These are phyloP conservation scores for Candida vaughaniae DNA, from an alignment of 805 yeast genomes.

Conservation along the genomic window DNA sequence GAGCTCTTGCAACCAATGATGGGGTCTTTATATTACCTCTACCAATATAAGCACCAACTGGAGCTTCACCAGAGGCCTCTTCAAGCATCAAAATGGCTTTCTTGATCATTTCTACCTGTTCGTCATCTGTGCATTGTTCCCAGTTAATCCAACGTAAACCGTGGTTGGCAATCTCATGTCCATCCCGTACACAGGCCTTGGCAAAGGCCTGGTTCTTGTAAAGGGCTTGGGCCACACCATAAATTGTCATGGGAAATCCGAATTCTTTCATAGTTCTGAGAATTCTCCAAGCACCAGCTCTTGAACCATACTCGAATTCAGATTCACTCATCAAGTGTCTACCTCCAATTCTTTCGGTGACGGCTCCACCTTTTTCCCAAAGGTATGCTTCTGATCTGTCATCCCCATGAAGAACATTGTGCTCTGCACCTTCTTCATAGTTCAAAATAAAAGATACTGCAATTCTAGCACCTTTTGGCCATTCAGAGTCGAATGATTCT, in stretches of 20 bases:
- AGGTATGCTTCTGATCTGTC: conserved; percentile 16
- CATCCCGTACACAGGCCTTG: conserved; percentile 32
- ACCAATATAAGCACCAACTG: conserved; percentile 38
- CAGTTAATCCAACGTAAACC: conserved; percentile 37
- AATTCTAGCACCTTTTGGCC: conserved; percentile 33
- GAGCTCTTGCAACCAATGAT: conserved; percentile 31
- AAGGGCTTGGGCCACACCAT: conserved; percentile 40
- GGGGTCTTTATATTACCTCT: conserved; percentile 30
- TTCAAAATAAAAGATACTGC: conserved; percentile 30
- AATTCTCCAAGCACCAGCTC: conserved; percentile 34
- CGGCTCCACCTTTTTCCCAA: conserved; percentile 16
- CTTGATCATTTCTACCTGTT: conserved; percentile 29
- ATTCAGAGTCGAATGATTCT: conserved; percentile 23
- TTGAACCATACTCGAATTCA: conserved; percentile 32
- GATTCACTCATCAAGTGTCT: conserved; percentile 28
- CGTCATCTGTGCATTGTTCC: conserved; percentile 23
- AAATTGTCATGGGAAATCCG: conserved; percentile 29
- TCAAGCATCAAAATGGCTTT: conserved; percentile 25
- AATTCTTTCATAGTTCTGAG: conserved; percentile 31
- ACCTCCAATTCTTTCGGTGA: conserved; percentile 11
- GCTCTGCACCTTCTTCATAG: conserved; percentile 36
- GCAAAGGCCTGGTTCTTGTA: conserved; percentile 32
- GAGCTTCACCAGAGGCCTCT: conserved; percentile 30
- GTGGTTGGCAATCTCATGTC: conserved; percentile 39
- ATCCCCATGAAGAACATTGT: conserved; percentile 27